These are phyloP conservation scores for Sarcodon sp. DNA, from an alignment of 768 basidiomycete genomes.

Conservation along the genomic window DNA sequence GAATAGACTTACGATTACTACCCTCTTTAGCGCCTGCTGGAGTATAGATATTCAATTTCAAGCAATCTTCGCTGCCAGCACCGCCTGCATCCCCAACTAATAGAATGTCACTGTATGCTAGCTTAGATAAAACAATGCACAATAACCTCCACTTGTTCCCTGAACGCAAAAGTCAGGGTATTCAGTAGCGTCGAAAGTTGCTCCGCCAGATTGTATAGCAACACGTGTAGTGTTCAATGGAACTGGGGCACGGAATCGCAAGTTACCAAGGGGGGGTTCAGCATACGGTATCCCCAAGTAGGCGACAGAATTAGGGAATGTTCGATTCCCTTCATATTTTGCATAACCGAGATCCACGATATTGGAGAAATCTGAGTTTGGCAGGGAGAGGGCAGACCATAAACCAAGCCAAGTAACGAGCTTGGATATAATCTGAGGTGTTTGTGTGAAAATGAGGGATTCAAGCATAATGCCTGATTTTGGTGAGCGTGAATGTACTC, in stretches of 20 bases:
- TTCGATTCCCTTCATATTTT: slow-evolving; percentile 38
- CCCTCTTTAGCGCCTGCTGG: slow-evolving; percentile 32
- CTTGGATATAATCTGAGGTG: too few species aligned
- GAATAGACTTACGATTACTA: slow-evolving; percentile 28
- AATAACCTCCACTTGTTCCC: slow-evolving; percentile 13
- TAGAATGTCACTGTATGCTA: slow-evolving; percentile 1
- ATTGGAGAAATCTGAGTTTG: too few species aligned
- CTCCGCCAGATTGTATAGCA: slow-evolving; percentile 18
- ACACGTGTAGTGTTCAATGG: slow-evolving; percentile 37
- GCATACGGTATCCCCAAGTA: slow-evolving; percentile 33
- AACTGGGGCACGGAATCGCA: slow-evolving; percentile 30
- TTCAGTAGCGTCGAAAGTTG: slow-evolving; percentile 34
- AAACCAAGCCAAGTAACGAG: too few species aligned
- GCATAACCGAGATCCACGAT: slow-evolving; percentile 48
- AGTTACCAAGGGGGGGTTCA: slow-evolving; percentile 20
- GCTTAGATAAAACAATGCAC: slow-evolving; percentile 25
- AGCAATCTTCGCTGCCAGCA: slow-evolving; percentile 53
- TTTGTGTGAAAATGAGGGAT: too few species aligned
- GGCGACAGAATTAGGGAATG: slow-evolving; percentile 38
- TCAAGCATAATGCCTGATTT: too few species aligned
- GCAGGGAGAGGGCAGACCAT: too few species aligned
- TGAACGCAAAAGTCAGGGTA: slow-evolving; percentile 52
- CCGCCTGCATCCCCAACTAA: slow-evolving; percentile 45
- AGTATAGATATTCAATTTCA: slow-evolving; percentile 55
- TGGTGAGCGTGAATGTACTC: too few species aligned